These are phyloP conservation scores for Cytospora leucostoma DNA, from an alignment of 2,329 filamentous ascomycete species.

Conservation along the genomic window DNA sequence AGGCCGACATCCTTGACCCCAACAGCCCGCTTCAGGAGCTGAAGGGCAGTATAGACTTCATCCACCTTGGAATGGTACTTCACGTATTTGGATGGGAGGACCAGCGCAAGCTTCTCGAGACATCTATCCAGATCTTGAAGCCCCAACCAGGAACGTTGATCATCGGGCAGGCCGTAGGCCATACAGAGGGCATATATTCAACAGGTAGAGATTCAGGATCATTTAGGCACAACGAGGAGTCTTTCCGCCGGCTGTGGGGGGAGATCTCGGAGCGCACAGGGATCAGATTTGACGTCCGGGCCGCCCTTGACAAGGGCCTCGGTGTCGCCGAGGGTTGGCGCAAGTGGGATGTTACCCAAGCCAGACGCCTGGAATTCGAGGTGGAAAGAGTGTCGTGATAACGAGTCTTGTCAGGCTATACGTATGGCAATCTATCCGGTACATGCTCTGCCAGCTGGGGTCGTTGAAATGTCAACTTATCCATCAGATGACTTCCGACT, in stretches of 20 bases:
- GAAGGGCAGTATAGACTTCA: slow-evolving; percentile 33
- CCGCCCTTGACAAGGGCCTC: slow-evolving; percentile 11
- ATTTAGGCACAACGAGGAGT: slow-evolving; percentile 26
- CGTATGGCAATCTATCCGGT: background rate
- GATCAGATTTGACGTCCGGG: slow-evolving; percentile 6
- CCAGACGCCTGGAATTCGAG: slow-evolving; percentile 4
- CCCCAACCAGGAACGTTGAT: slow-evolving; percentile 25
- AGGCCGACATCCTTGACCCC: slow-evolving; percentile 34
- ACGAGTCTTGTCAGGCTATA: too few relatives aligned
- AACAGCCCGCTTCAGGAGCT: slow-evolving; percentile 29
- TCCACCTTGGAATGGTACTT: slow-evolving; percentile 37
- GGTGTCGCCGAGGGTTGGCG: slow-evolving; percentile 6
- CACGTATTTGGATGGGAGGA: slow-evolving; percentile 37
- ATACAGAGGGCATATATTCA: slow-evolving; percentile 20
- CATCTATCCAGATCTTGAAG: slow-evolving; percentile 33
- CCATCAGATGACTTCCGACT: background rate
- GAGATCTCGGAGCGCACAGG: slow-evolving; percentile 28
- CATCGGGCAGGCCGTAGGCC: slow-evolving; percentile 25
- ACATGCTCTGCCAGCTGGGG: too few relatives aligned
- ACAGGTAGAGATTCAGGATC: slow-evolving; percentile 2
- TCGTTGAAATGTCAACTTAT: too few relatives aligned
- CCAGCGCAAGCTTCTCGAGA: slow-evolving; percentile 33
- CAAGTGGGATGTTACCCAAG: slow-evolving; percentile 2
- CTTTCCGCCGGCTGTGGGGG: slow-evolving; percentile 28
- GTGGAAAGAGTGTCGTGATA: background rate